phyloP scores from a whole-genome alignment of 495 filamentous ascomycete species.

The Rostrohypoxylon terebratum region DNA sequence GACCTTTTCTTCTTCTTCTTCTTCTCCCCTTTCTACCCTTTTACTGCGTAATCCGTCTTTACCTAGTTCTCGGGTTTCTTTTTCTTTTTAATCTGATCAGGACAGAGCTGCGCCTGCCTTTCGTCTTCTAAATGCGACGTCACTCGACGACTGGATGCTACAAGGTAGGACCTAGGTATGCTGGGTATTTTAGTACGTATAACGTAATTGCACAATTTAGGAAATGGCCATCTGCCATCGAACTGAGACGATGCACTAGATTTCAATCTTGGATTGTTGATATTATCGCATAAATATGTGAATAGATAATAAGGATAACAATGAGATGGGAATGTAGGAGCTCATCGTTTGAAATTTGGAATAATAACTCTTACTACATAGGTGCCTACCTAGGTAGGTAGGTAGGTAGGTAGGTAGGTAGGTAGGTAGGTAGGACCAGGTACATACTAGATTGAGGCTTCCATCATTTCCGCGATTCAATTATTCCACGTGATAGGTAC shows the following conservation, averaged over 20 bases:
- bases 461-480: too few species aligned
- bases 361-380: too few species aligned
- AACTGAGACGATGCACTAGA: background rate
- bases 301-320: background rate
- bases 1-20: background rate
- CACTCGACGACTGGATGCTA: slow-evolving; percentile 21
- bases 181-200: background rate
- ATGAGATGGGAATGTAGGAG: background rate
- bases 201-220: slow-evolving; percentile 8
- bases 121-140: slow-evolving; percentile 19
- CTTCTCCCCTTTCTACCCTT: background rate
- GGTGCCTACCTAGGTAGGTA: too few species aligned
- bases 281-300: too few species aligned
- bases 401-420: too few species aligned
- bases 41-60: background rate
- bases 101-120: background rate
- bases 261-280: too few species aligned
- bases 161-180: too few species aligned
- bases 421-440: too few species aligned
- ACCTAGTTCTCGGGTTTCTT: background rate
- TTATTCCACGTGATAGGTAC: too few species aligned
- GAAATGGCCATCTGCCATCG: background rate
- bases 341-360: too few species aligned
- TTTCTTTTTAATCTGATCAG: slow-evolving; percentile 3
- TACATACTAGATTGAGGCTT: too few species aligned